Evolutionary conservation across 306 rosid species (phyloP).

Genomic region (Citrullus colocynthis): DNA sequence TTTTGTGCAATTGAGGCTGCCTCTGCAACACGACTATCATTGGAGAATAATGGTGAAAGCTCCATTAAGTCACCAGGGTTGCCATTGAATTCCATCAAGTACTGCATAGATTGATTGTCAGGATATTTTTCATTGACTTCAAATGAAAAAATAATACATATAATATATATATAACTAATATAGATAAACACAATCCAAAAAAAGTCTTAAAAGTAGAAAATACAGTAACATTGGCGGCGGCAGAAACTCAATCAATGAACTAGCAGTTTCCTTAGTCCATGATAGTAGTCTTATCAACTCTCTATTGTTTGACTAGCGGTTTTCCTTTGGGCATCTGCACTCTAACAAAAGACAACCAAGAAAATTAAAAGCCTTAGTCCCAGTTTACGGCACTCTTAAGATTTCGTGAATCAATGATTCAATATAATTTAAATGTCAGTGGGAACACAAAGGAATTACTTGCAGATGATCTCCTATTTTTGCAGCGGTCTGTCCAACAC

Average conservation of each 20-base stretch:
- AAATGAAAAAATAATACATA: neutral
- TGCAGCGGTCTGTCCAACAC: conserved; percentile 99
- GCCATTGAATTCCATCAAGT: conserved; percentile 98
- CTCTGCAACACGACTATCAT: conserved; percentile 98
- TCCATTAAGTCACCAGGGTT: conserved; percentile 99
- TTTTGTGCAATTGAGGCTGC: conserved; percentile 97
- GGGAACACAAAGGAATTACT: conserved; percentile 35
- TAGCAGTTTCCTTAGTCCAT: neutral
- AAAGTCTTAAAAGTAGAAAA: neutral
- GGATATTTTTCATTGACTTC: conserved; percentile 15
- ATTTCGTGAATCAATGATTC: neutral
- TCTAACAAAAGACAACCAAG: conserved; percentile 45
- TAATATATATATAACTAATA: too few species aligned
- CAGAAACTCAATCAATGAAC: conserved; percentile 12
- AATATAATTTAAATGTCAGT: neutral
- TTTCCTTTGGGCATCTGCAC: conserved; percentile 97
- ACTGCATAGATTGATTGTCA: conserved; percentile 49
- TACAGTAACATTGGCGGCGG: neutral
- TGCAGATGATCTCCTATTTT: conserved; percentile 99
- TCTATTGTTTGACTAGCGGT: conserved; percentile 97
- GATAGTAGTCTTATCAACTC: conserved; percentile 63
- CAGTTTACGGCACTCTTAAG: neutral
- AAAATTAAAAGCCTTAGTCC: conserved; percentile 6
- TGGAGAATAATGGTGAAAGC: conserved; percentile 95
- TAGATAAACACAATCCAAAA: neutral